Percentiles rank a stretch among this genome's conserved stretches.
Evolutionary conservation across 306 rosid species (phyloP).

Genomic region (cucumber (Cucumis sativus)): DNA sequence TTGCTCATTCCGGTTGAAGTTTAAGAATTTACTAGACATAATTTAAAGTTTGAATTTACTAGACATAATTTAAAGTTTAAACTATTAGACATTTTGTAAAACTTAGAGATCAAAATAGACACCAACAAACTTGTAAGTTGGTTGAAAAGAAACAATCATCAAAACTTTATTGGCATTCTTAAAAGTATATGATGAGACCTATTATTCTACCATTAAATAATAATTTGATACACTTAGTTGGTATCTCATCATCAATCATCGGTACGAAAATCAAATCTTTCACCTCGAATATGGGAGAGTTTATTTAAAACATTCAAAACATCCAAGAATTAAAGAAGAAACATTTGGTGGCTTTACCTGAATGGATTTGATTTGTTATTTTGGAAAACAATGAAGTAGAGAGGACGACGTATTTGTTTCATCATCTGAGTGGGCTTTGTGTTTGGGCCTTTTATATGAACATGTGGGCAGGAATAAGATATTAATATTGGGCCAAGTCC

Average conservation of each 20-base stretch:
- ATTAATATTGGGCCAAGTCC: slow-evolving; percentile 23
- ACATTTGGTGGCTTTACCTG: neutral
- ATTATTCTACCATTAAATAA: neutral
- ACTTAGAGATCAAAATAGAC: too few relatives aligned
- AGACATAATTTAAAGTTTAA: too few relatives aligned
- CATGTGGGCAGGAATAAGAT: neutral
- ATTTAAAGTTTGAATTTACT: too few relatives aligned
- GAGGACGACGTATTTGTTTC: neutral
- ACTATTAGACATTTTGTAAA: too few relatives aligned
- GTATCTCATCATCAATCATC: too few relatives aligned
- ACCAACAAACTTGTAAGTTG: too few relatives aligned
- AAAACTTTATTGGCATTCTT: neutral
- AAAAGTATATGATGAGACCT: neutral
- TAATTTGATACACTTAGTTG: too few relatives aligned
- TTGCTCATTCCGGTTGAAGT: too few relatives aligned
- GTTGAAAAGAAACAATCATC: neutral
- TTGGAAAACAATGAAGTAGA: neutral
- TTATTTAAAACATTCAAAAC: neutral
- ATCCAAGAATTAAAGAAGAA: neutral
- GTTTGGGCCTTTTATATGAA: neutral
- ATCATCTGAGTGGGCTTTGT: neutral
- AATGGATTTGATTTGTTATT: neutral
- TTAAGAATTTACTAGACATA: too few relatives aligned
- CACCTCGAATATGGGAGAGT: too few relatives aligned
- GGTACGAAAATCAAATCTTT: too few relatives aligned